Evolutionary conservation across 306 rosid genomes (phyloP), one percentile per base, ranked within the genome.

Genomic region (Lathyrus oleraceus): DNA sequence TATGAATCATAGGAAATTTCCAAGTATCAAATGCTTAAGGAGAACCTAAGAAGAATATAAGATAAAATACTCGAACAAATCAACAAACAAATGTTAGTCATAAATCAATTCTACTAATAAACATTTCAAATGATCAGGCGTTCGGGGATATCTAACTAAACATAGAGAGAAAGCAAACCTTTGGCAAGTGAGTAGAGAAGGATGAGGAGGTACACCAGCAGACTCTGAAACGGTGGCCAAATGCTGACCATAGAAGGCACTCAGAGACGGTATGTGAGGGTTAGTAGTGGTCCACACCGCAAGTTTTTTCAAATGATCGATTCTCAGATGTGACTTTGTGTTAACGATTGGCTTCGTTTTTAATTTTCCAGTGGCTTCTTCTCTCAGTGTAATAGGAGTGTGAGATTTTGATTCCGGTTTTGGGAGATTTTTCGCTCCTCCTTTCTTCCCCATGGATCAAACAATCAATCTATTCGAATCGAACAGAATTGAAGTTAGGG

Each of bases 131-230:
- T n/a, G n/a, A n/a, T n/a, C n/a, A n/a, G n/a, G n/a, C n/a, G n/a
- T n/a, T n/a, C n/a, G n/a, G n/a, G n/a, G n/a, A n/a, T n/a, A n/a
- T 25, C 23, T 8, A 5, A 69, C 21, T 4, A 40, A 65, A 9
- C 35, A 58, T 28, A 58, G 21, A 28, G 40, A 13, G 0, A 27
- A 27, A 25, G 38, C 36, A 12, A 64, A 90, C 96, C 96, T 90
- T 59, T 76, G 85, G 76, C 98, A 93, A 40, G 82, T 64, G 35
- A 90, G 47, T 35, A 90, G 35, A 48, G 87, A 84, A 82, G 90
- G 67, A 59, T 85, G 80, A 5, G 86, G 86, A 1, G 87, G 59
- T 0, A 73, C 59, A 17, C 83, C 90, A 25, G 74, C 21, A 36
- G n/a, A n/a, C n/a, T n/a, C n/a, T n/a, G n/a, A n/a, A n/a, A n/a